Evolutionary conservation across 1,284 basidiomycete species (phyloP), one percentile per base, ranked within the genome.

Genomic region (Ceratobasidium sp.): DNA sequence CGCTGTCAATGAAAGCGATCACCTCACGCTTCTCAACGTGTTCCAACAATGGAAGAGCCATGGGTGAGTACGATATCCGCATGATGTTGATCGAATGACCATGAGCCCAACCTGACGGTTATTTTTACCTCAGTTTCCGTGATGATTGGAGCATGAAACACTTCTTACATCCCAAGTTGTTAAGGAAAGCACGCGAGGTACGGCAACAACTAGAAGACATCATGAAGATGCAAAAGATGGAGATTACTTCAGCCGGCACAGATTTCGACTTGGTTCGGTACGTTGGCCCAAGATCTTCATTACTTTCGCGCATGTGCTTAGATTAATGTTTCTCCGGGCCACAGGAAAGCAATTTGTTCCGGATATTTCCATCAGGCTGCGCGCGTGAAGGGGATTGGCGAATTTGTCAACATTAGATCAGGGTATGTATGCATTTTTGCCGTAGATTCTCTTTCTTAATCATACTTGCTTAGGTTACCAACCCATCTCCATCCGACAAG

Each of bases 331-430:
- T 47, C 17, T 24, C 27, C 15, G 57, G 33, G 22, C 17, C n/a
- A 44, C 79, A 96, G 97, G 81, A 99, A 98, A 88, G 96, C 96
- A 27, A 99, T 99, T 79, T 93, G 96, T 57, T 94, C 97, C 17
- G 98, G 97, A 29, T 99, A 99, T 85, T 99, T 99, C 88, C 98
- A 99, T 83, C 98, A 99, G 84, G 97, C 98, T 0, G 97, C 97
- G 9, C 87, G 96, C 77, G 97, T 98, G 51, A 99, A 99, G 85
- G 97, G 97, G 81, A 98, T 99, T 76, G 98, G 97, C 77, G 98
- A 99, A 84, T 99, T 98, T 82, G 95, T 97, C 76, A 98, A 99
- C 82, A 94, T 97, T 79, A 89, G 98, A 54, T 97, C 97, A 22
- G 98, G 96, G 84, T 89, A 76, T 80, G 82, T 81, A 8, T 47